Conservation (phyloP, 495 filamentous ascomycete species). For the Hypomontagnella submonticulosa region DNA sequence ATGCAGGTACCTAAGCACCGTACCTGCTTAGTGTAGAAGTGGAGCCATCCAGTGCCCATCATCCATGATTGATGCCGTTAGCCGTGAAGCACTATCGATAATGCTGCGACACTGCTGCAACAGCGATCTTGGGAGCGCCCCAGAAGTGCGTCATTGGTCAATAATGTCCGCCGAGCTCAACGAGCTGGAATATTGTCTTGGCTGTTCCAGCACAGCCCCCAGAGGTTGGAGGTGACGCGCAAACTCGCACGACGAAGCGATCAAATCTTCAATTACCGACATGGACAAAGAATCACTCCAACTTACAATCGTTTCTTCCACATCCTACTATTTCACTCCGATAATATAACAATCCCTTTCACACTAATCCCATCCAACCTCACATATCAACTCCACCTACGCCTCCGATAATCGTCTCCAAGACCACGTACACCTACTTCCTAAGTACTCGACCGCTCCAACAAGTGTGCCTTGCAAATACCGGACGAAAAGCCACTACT, state of each 20-base stretch:
- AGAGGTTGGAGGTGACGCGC: slow-evolving; percentile 33
- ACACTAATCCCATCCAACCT: too few species aligned
- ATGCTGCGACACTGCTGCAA: slow-evolving; percentile 3
- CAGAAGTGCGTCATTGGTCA: slow-evolving; percentile 9
- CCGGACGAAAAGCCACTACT: slow-evolving; percentile 1
- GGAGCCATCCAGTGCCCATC: not conserved
- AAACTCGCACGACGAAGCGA: slow-evolving; percentile 15
- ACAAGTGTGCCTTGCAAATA: slow-evolving; percentile 7
- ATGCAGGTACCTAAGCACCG: slow-evolving; percentile 15
- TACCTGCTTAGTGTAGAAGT: not conserved
- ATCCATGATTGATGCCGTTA: not conserved
- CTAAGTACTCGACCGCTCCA: not conserved
- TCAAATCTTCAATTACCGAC: slow-evolving; percentile 15
- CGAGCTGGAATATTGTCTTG: slow-evolving; percentile 25
- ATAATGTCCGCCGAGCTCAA: slow-evolving; percentile 10
- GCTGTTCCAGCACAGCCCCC: slow-evolving; percentile 33
- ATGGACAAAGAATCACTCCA: slow-evolving; percentile 21
- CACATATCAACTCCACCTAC: not conserved
- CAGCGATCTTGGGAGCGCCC: not conserved
- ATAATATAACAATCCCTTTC: slow-evolving; percentile 7
- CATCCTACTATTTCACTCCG: not conserved
- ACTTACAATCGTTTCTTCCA: not conserved
- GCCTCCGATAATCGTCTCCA: not conserved
- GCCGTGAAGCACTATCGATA: slow-evolving; percentile 27
- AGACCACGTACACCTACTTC: not conserved